A percentile compares a stretch with the other conserved stretches of the same genome.
Conservation (phyloP, 75 land plant species). For the Adiantum capillusveneris region DNA sequence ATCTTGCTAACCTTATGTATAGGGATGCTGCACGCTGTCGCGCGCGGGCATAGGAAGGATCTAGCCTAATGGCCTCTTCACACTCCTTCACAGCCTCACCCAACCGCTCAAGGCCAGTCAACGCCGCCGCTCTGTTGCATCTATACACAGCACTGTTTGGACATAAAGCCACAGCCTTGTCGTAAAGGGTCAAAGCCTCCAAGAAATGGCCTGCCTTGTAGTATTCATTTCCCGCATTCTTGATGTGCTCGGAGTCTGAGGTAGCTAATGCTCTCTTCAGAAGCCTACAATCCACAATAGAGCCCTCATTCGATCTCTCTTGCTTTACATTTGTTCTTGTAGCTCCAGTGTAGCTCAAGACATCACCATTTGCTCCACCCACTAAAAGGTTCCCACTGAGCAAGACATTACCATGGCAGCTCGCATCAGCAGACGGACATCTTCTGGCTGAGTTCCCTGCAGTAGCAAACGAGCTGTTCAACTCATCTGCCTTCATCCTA, state of each 20-base stretch:
- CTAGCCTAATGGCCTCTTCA: slow-evolving; percentile 52
- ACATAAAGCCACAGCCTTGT: slow-evolving; percentile 45
- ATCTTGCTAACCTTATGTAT: slow-evolving; percentile 25
- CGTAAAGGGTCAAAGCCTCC: slow-evolving; percentile 59
- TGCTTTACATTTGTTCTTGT: background rate
- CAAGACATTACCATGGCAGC: too few relatives aligned
- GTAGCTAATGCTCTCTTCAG: slow-evolving; percentile 16
- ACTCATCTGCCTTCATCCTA: too few relatives aligned
- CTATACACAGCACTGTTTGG: slow-evolving; percentile 49
- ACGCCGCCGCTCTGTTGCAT: slow-evolving; percentile 60
- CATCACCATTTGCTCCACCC: too few relatives aligned
- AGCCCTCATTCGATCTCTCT: too few relatives aligned
- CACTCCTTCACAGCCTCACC: slow-evolving; percentile 65
- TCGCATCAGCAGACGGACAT: too few relatives aligned
- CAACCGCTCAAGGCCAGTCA: slow-evolving; percentile 39
- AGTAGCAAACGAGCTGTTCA: too few relatives aligned
- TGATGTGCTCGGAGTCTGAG: slow-evolving; percentile 47
- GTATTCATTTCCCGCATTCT: slow-evolving; percentile 53
- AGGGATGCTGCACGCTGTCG: slow-evolving; percentile 53
- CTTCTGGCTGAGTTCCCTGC: too few relatives aligned
- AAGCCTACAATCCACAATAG: background rate
- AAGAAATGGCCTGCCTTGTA: slow-evolving; percentile 57
- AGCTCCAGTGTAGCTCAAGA: too few relatives aligned
- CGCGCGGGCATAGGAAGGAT: slow-evolving; percentile 49
- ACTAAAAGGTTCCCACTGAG: background rate